Conservation (phyloP, 352 stramenopile species). For the Pythium diclinum region DNA sequence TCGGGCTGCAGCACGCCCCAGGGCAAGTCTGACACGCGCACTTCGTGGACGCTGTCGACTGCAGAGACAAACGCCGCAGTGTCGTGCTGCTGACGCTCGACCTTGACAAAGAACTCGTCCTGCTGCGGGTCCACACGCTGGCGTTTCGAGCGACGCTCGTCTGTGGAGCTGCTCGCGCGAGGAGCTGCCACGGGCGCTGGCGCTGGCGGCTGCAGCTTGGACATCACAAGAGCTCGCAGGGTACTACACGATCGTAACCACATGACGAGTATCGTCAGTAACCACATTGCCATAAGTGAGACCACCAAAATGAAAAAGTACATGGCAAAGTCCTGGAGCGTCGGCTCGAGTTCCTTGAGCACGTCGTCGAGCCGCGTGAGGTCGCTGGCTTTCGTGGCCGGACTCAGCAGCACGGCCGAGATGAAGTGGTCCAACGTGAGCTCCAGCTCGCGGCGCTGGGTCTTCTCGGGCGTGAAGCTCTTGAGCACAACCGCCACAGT, state of each 20-base stretch:
- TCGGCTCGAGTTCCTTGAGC: conserved; percentile 35
- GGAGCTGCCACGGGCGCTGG: background rate
- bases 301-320: conserved; percentile 19
- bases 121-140: conserved; percentile 3
- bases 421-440: conserved; percentile 68
- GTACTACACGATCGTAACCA: conserved; percentile 3
- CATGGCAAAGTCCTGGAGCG: conserved; percentile 53
- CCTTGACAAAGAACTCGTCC: conserved; percentile 42
- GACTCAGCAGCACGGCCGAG: conserved; percentile 60
- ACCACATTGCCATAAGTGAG: background rate
- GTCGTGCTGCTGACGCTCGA: conserved; percentile 30
- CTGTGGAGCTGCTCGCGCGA: background rate
- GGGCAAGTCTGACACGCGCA: conserved; percentile 66
- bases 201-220: conserved; percentile 13
- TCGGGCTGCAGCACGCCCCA: conserved; percentile 48
- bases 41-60: conserved; percentile 32
- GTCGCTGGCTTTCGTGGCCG: conserved; percentile 16
- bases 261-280: background rate
- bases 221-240: conserved; percentile 18
- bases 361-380: conserved; percentile 40
- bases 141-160: conserved; percentile 14
- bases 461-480: conserved; percentile 33
- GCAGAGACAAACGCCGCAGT: background rate
- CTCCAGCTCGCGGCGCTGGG: conserved; percentile 53
- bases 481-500: conserved; percentile 38